These are phyloP conservation scores for Zizania latifolia DNA, from an alignment of 176 grass and related monocot genomes.

Conservation along the genomic window DNA sequence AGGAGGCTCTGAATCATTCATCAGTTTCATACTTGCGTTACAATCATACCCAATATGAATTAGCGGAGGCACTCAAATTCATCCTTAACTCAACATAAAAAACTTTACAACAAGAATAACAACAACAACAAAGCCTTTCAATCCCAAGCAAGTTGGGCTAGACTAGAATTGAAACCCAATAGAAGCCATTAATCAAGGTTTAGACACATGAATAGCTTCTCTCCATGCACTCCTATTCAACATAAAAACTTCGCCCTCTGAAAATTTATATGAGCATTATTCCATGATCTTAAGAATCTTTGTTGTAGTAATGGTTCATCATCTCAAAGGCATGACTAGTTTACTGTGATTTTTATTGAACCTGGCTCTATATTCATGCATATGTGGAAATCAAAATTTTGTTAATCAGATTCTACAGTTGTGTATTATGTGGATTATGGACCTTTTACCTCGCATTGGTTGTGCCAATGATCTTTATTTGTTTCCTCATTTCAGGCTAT, in stretches of 20 bases:
- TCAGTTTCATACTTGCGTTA: constrained; percentile 4
- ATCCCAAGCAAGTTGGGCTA: too few relatives aligned
- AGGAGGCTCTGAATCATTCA: background rate
- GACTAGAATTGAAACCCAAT: too few relatives aligned
- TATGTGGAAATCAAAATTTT: constrained; percentile 1
- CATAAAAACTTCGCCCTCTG: too few relatives aligned
- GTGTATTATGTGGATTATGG: constrained; percentile 14
- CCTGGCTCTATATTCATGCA: constrained; percentile 3
- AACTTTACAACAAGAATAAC: too few relatives aligned
- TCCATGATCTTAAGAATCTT: background rate
- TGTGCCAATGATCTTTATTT: constrained; percentile 19
- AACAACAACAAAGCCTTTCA: too few relatives aligned
- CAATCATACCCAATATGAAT: constrained; percentile 13
- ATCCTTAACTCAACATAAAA: background rate
- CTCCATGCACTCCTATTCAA: too few relatives aligned
- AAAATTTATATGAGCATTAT: background rate
- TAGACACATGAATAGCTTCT: too few relatives aligned
- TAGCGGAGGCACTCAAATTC: background rate
- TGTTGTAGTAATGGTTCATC: background rate
- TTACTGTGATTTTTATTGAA: constrained; percentile 6
- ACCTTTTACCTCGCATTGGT: constrained; percentile 12
- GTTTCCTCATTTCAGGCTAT: constrained; percentile 56
- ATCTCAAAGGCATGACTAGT: background rate
- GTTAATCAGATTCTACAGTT: constrained; percentile 6
- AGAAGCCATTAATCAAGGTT: too few relatives aligned